These are phyloP conservation scores for Naganishia sp. DNA, from an alignment of 1,284 basidiomycete species.

Conservation along the genomic window DNA sequence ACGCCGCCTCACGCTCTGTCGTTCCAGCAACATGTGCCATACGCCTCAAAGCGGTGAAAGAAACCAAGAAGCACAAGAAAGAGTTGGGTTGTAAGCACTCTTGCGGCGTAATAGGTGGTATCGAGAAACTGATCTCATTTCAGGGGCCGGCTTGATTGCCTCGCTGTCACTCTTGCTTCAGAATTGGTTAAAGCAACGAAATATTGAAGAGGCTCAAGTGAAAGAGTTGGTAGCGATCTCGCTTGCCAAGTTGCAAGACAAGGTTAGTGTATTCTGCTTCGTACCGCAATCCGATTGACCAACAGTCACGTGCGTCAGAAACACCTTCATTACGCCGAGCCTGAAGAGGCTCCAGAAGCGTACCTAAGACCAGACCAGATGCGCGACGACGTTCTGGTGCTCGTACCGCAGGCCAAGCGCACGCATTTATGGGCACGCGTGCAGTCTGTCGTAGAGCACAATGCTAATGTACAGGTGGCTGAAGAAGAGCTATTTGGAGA, in stretches of 20 bases:
- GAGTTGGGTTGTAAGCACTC: slow-evolving; percentile 10
- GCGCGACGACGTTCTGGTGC: slow-evolving; percentile 82
- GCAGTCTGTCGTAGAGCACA: slow-evolving; percentile 83
- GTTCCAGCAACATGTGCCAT: slow-evolving; percentile 14
- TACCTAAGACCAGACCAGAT: slow-evolving; percentile 87
- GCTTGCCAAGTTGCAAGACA: slow-evolving; percentile 77
- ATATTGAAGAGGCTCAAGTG: slow-evolving; percentile 69
- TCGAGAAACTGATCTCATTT: slow-evolving; percentile 26
- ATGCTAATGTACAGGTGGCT: slow-evolving; percentile 88
- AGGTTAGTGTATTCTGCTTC: slow-evolving; percentile 49
- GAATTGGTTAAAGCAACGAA: slow-evolving; percentile 58
- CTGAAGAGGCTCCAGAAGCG: slow-evolving; percentile 71
- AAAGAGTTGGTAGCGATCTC: slow-evolving; percentile 76
- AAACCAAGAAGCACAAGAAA: slow-evolving; percentile 19
- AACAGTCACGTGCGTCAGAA: slow-evolving; percentile 56
- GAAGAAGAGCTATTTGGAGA: slow-evolving; percentile 83
- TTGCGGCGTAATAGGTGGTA: too few relatives aligned
- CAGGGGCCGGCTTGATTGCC: slow-evolving; percentile 12
- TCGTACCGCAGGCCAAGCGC: slow-evolving; percentile 73
- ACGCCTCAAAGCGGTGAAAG: slow-evolving; percentile 8
- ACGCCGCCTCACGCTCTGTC: slow-evolving; percentile 16
- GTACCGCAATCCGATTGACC: background rate
- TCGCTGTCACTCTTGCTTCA: slow-evolving; percentile 20
- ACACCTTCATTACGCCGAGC: slow-evolving; percentile 79
- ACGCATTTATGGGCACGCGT: slow-evolving; percentile 82